phyloP scores from a whole-genome alignment of 108 stramenopile genomes.

The Cyclostephanos tholiformis region DNA sequence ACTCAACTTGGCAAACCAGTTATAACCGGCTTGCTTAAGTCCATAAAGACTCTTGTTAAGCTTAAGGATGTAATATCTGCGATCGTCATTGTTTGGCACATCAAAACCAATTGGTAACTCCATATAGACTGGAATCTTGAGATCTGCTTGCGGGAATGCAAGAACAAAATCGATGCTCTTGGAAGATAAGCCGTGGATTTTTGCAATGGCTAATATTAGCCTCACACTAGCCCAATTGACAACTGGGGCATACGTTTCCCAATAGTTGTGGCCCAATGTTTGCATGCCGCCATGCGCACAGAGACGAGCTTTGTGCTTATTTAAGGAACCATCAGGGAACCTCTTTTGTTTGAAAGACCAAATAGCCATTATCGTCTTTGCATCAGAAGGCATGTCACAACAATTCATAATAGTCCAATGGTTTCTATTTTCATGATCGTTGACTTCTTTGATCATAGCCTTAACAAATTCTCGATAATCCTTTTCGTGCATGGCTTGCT shows the following conservation, averaged over 20 bases:
- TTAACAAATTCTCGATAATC: constrained; percentile 8
- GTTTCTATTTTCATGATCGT: background rate
- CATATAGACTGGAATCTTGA: constrained; percentile 36
- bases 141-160: too few relatives aligned
- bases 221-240: constrained; percentile 30
- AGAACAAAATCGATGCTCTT: too few relatives aligned
- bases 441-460: constrained; percentile 15
- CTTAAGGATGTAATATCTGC: background rate
- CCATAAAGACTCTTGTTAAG: constrained; percentile 27
- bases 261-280: too few relatives aligned
- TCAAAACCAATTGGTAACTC: constrained; percentile 23
- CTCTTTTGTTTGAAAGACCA: constrained; percentile 25
- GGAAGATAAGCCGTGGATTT: too few relatives aligned
- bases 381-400: constrained; percentile 8
- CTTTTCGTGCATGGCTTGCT: constrained; percentile 17
- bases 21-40: too few relatives aligned
- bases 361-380: constrained; percentile 7
- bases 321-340: constrained; percentile 13
- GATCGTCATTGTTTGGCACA: background rate
- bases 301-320: too few relatives aligned
- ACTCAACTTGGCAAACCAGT: too few relatives aligned
- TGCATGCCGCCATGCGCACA: too few relatives aligned
- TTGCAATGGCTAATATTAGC: too few relatives aligned
- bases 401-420: constrained; percentile 17
- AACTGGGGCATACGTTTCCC: constrained; percentile 46